A percentile compares a stretch with the other conserved stretches of the same genome.
phyloP scores from a whole-genome alignment of 441 rosid genomes.

The Adansonia rubrostipa region DNA sequence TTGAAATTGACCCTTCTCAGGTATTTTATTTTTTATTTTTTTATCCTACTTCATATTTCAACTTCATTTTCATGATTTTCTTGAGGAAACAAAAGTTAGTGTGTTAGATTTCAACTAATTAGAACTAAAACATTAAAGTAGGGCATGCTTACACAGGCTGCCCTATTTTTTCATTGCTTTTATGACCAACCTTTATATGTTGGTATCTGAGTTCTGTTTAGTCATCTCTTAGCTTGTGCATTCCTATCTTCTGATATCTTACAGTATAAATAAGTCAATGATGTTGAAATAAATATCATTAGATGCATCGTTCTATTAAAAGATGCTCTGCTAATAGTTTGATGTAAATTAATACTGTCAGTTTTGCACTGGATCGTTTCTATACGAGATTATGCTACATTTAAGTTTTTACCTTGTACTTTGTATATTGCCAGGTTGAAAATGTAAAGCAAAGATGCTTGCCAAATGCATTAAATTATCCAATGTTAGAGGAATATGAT shows the following conservation, averaged over 20 bases:
- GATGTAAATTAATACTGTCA: not conserved
- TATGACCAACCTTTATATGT: no score
- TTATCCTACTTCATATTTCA: not conserved
- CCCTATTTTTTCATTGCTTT: conserved; percentile 1
- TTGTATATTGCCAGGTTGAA: conserved; percentile 64
- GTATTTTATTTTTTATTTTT: conserved; percentile 22
- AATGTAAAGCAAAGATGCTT: conserved; percentile 95
- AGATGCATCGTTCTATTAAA: not conserved
- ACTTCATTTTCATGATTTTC: not conserved
- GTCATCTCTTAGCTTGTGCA: not conserved
- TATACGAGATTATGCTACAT: not conserved
- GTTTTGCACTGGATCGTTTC: not conserved
- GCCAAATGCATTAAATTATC: conserved; percentile 92
- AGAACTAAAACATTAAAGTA: not conserved
- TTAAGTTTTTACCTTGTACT: not conserved
- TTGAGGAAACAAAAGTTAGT: not conserved
- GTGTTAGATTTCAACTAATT: not conserved
- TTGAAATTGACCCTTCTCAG: conserved; percentile 89
- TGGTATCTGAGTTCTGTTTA: conserved; percentile 5
- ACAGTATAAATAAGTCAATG: not conserved
- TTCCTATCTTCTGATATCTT: not conserved
- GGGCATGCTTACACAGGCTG: not conserved
- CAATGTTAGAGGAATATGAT: conserved; percentile 98
- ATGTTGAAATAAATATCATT: conserved; percentile 4
- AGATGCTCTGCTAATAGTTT: not conserved